These are phyloP conservation scores for Yarrowia sp. DNA, from an alignment of 805 yeast species.

Conservation along the genomic window DNA sequence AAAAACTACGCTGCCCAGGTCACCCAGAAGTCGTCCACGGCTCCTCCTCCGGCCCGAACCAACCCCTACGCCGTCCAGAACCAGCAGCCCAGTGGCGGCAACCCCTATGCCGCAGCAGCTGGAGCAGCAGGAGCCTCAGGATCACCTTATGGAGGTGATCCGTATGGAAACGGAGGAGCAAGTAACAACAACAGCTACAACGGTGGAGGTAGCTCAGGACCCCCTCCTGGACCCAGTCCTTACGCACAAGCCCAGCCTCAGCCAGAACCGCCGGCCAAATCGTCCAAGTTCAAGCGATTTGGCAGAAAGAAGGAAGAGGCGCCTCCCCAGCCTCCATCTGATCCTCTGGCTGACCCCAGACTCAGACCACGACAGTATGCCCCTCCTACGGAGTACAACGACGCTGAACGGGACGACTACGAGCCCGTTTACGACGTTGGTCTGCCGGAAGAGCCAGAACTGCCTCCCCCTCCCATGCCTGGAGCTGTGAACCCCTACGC, in stretches of 20 bases:
- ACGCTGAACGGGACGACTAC: constrained; percentile 1
- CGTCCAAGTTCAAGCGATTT: not conserved
- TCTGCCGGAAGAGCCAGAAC: constrained; percentile 9
- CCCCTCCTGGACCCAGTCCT: not conserved
- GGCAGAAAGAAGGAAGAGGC: constrained; percentile 17
- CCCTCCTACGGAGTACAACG: not conserved
- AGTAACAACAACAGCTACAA: not conserved
- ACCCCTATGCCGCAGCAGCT: constrained; percentile 24
- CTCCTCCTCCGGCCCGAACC: constrained; percentile 9
- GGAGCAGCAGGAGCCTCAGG: not conserved
- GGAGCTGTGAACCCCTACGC: constrained; percentile 30
- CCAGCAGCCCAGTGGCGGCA: not conserved
- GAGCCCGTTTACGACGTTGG: constrained; percentile 32
- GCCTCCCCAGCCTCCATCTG: constrained; percentile 13
- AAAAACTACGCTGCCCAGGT: constrained; percentile 38
- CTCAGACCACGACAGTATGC: constrained; percentile 12
- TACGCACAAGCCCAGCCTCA: not conserved
- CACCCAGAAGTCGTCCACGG: not conserved
- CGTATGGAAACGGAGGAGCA: constrained; percentile 1
- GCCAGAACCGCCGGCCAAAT: not conserved
- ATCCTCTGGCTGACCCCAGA: not conserved
- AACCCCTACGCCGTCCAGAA: constrained; percentile 33
- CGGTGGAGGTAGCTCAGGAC: not conserved
- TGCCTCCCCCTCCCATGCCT: constrained; percentile 36
- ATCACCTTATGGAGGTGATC: not conserved